These are phyloP conservation scores for Colletotrichum phormii DNA, from an alignment of 2,329 filamentous ascomycete genomes.

Conservation along the genomic window DNA sequence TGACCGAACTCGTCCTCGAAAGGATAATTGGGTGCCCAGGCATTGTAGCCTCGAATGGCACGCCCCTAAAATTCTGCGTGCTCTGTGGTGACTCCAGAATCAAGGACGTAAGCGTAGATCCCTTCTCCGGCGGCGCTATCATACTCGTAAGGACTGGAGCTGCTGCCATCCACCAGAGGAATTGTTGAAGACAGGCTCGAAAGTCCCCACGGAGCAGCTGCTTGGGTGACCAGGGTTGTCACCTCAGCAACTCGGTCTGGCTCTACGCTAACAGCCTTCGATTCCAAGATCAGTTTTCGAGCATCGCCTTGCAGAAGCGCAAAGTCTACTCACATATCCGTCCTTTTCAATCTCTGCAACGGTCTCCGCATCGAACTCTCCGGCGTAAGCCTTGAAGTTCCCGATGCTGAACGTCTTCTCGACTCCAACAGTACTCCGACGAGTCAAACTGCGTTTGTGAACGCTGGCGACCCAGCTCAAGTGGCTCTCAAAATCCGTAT, in stretches of 20 bases:
- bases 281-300: too few species aligned
- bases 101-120: slow-evolving; percentile 43
- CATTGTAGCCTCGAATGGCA: slow-evolving; percentile 51
- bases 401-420: slow-evolving; percentile 6
- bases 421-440: background rate
- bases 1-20: slow-evolving; percentile 44
- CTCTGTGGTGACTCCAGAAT: slow-evolving; percentile 41
- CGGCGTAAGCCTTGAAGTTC: slow-evolving; percentile 52
- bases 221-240: background rate
- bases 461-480: background rate
- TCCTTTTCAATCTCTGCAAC: slow-evolving; percentile 51
- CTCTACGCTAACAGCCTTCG: slow-evolving; percentile 46
- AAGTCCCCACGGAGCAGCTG: slow-evolving; percentile 54
- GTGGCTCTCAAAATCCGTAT: background rate
- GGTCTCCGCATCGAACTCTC: slow-evolving; percentile 52
- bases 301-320: slow-evolving; percentile 43
- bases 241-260: slow-evolving; percentile 38
- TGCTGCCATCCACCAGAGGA: slow-evolving; percentile 43
- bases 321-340: slow-evolving; percentile 39
- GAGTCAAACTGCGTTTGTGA: background rate
- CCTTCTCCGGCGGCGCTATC: slow-evolving; percentile 38
- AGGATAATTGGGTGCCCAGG: slow-evolving; percentile 19
- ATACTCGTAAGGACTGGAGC: slow-evolving; percentile 37
- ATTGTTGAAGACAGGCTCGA: slow-evolving; percentile 54
- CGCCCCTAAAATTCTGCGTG: slow-evolving; percentile 55